Evolutionary conservation across 2,329 filamentous ascomycete genomes (phyloP).

Genomic region (Aspergillus sp.): DNA sequence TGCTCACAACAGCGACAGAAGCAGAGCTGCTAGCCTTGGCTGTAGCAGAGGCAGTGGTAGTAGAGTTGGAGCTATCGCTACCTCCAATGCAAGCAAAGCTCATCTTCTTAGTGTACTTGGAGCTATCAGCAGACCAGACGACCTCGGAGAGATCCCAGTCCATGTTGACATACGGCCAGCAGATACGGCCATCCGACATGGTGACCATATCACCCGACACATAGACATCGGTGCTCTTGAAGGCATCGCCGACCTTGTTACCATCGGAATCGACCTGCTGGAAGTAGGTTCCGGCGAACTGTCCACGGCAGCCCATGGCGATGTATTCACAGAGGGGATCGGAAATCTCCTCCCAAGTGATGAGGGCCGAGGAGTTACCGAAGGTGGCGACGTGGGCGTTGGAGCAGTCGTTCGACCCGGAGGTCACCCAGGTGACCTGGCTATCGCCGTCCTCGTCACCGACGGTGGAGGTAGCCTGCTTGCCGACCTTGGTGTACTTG

Average conservation of each 20-base stretch:
- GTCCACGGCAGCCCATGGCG: conserved; percentile 62
- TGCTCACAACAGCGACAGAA: neutral
- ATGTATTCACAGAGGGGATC: conserved; percentile 57
- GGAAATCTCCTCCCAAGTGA: conserved; percentile 64
- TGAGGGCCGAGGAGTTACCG: conserved; percentile 53
- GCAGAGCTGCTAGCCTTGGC: neutral
- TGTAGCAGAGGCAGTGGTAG: neutral
- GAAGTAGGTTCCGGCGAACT: conserved; percentile 61
- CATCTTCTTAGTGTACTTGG: conserved; percentile 24
- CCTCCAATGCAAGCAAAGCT: conserved; percentile 30
- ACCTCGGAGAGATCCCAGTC: conserved; percentile 44
- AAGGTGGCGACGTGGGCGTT: conserved; percentile 62
- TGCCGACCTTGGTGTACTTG: conserved; percentile 58
- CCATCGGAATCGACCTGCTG: conserved; percentile 58
- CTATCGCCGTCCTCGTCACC: conserved; percentile 56
- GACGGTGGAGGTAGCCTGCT: conserved; percentile 57
- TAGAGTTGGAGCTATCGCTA: neutral
- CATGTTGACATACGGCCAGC: conserved; percentile 51
- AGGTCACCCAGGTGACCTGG: conserved; percentile 63
- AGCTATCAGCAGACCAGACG: conserved; percentile 17
- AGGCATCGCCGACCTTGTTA: conserved; percentile 52
- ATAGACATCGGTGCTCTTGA: conserved; percentile 56
- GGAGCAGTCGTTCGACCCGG: conserved; percentile 54
- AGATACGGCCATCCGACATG: conserved; percentile 58
- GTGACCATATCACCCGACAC: conserved; percentile 66